phyloP scores from a whole-genome alignment of 148 eudicot genomes.

The Spergularia bocconei region DNA sequence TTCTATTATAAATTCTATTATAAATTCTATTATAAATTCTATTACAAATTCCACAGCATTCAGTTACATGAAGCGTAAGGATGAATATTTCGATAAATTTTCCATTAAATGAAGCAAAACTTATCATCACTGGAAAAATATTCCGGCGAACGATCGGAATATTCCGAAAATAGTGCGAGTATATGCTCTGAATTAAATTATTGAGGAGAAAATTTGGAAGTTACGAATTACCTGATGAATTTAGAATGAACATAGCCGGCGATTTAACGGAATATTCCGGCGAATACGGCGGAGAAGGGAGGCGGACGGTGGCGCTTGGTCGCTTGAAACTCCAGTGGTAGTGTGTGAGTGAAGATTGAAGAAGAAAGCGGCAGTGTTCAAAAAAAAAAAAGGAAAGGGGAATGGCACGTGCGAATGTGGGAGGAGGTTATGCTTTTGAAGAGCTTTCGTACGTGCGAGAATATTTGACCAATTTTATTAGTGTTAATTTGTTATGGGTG shows the following conservation, averaged over 20 bases:
- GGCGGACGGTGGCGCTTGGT: neutral
- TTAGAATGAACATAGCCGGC: neutral
- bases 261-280: conserved; percentile 1
- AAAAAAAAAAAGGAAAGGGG: neutral
- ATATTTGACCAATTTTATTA: neutral
- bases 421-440: neutral
- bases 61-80: too few species aligned
- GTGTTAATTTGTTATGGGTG: too few species aligned
- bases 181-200: neutral
- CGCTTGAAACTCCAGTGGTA: neutral
- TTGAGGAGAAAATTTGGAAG: neutral
- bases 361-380: conserved; percentile 9
- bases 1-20: too few species aligned
- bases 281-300: neutral
- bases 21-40: too few species aligned
- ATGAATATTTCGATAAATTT: too few species aligned
- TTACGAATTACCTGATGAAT: neutral
- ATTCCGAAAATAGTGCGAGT: neutral
- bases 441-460: neutral
- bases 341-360: neutral
- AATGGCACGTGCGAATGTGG: conserved; percentile 15
- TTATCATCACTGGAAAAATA: neutral
- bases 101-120: too few species aligned
- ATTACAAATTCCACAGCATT: too few species aligned
- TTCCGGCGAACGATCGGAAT: neutral